These are phyloP conservation scores for Ormosia semicastrata DNA, from an alignment of 306 rosid species.

Conservation along the genomic window DNA sequence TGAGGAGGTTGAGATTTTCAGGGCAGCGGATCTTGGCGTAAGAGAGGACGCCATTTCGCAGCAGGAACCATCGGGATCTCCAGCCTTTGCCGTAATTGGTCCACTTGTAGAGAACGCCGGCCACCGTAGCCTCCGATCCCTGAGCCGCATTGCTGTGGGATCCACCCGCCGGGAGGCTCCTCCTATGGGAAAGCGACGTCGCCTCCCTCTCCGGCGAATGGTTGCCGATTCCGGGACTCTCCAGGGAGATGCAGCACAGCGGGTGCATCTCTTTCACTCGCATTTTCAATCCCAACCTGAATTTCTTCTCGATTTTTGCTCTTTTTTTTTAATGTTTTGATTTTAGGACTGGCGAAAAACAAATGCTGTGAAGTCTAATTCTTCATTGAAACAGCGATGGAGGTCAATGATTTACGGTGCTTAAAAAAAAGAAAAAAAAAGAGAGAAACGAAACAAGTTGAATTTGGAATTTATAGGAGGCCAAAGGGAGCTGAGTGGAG, in stretches of 20 bases:
- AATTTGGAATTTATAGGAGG: not conserved
- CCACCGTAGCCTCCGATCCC: constrained; percentile 72
- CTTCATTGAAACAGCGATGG: not conserved
- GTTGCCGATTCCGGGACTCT: constrained; percentile 67
- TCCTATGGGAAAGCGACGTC: constrained; percentile 55
- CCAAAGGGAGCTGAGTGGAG: not conserved
- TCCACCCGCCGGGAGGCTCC: constrained; percentile 72
- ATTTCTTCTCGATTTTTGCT: not conserved
- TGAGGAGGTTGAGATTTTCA: constrained; percentile 64
- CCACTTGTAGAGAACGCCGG: constrained; percentile 93
- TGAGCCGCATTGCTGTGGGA: constrained; percentile 52
- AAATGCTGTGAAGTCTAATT: not conserved
- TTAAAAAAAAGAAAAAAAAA: not conserved
- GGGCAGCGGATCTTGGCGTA: constrained; percentile 83
- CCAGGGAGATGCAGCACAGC: constrained; percentile 86
- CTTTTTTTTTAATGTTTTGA: not conserved
- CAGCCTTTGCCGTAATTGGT: constrained; percentile 97
- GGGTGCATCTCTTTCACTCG: constrained; percentile 96
- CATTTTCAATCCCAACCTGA: constrained; percentile 34
- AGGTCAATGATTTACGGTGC: not conserved
- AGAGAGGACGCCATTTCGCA: constrained; percentile 80
- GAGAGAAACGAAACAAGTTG: not conserved
- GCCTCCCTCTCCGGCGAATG: constrained; percentile 64
- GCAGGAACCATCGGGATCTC: constrained; percentile 95
- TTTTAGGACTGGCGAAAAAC: not conserved